Evolutionary conservation across 371 early-diverging fungal genomes (phyloP).

Genomic region (Mortierella sp.): DNA sequence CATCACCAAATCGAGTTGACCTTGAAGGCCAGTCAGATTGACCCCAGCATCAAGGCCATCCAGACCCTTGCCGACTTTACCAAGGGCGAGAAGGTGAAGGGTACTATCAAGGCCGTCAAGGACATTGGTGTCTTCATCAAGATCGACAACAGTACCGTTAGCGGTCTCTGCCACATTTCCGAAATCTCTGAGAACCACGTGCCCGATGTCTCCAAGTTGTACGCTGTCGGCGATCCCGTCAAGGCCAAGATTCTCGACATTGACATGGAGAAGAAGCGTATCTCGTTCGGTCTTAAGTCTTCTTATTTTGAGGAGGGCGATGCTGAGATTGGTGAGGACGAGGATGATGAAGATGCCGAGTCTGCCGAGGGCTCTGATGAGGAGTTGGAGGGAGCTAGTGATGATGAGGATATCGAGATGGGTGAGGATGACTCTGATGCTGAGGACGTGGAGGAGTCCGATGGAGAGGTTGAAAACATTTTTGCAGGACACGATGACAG

Average conservation of each 20-base stretch:
- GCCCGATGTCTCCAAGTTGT: conserved; percentile 64
- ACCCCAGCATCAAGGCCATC: conserved; percentile 71
- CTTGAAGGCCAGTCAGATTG: conserved; percentile 67
- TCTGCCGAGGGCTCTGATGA: conserved; percentile 42
- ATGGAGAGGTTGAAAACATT: conserved; percentile 57
- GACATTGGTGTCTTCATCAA: conserved; percentile 81
- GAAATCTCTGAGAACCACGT: conserved; percentile 72
- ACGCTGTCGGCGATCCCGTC: conserved; percentile 81
- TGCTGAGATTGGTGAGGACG: conserved; percentile 58
- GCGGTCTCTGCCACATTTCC: conserved; percentile 80
- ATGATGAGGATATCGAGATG: conserved; percentile 48
- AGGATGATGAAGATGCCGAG: conserved; percentile 59
- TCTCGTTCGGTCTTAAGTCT: conserved; percentile 82
- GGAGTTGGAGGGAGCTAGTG: conserved; percentile 48
- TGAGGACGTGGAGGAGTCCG: conserved; percentile 57
- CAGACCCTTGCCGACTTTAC: conserved; percentile 64
- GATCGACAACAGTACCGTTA: conserved; percentile 71
- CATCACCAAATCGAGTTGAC: conserved; percentile 64
- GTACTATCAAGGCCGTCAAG: conserved; percentile 74
- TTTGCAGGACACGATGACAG: conserved; percentile 60
- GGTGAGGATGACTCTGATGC: conserved; percentile 60
- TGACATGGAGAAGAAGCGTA: conserved; percentile 70
- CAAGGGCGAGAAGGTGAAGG: conserved; percentile 77
- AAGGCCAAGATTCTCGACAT: conserved; percentile 78
- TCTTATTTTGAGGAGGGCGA: conserved; percentile 78